A percentile compares a stretch with the other conserved stretches of the same genome.
Evolutionary conservation across 768 basidiomycete genomes (phyloP).

Genomic region (Porphyrellus cyaneotinctus): DNA sequence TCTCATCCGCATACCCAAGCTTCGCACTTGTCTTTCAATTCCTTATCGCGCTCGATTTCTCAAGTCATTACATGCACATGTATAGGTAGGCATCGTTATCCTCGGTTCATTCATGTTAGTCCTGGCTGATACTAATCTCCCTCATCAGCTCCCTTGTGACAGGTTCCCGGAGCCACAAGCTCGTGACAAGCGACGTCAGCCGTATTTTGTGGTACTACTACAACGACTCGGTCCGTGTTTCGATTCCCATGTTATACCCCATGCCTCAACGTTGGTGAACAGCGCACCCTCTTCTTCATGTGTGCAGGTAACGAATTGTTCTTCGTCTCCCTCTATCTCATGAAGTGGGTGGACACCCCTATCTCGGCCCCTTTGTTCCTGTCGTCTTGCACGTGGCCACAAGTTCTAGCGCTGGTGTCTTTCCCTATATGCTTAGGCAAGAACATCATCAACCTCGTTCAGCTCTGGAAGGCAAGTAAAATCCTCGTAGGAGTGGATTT

Average conservation of each 20-base stretch:
- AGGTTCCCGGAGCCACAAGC: conserved; percentile 89
- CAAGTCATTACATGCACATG: conserved; percentile 99
- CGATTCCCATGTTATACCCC: background rate
- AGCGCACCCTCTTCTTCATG: conserved; percentile 87
- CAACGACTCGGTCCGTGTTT: conserved; percentile 73
- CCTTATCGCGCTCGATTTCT: conserved; percentile 95
- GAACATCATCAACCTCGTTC: conserved; percentile 92
- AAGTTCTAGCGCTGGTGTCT: conserved; percentile 58
- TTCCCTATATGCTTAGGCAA: conserved; percentile 72
- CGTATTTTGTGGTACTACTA: conserved; percentile 91
- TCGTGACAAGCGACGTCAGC: conserved; percentile 89
- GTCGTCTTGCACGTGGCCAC: conserved; percentile 65
- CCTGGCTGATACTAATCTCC: conserved; percentile 6
- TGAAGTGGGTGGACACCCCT: conserved; percentile 76
- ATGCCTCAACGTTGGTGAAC: background rate
- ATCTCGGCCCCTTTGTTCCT: conserved; percentile 38
- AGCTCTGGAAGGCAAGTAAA: conserved; percentile 97
- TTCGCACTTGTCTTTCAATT: conserved; percentile 87
- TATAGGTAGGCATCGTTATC: conserved; percentile 67
- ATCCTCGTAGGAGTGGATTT: conserved; percentile 92
- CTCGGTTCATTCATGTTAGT: too few species aligned
- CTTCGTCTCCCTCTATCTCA: conserved; percentile 92
- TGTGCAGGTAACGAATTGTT: conserved; percentile 96
- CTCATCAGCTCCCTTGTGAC: conserved; percentile 81
- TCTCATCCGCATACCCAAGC: conserved; percentile 84